These are phyloP conservation scores for Sporothrix pseudoabietina DNA, from an alignment of 2,329 filamentous ascomycete species.

Conservation along the genomic window DNA sequence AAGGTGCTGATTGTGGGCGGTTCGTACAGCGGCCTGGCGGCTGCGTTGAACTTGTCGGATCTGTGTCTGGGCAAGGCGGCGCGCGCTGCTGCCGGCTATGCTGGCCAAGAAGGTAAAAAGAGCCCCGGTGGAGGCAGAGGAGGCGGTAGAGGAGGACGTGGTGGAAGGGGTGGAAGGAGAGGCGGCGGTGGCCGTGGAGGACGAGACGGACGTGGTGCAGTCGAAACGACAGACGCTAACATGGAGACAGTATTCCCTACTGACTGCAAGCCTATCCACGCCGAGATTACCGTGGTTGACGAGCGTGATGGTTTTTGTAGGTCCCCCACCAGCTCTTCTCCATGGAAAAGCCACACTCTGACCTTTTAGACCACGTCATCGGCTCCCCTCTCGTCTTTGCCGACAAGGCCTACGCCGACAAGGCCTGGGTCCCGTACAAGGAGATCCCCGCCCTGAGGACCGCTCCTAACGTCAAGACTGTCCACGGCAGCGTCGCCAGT, in stretches of 20 bases:
- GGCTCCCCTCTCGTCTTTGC: conserved; percentile 73
- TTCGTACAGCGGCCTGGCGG: conserved; percentile 70
- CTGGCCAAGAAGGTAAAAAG: conserved; percentile 31
- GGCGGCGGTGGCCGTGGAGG: background rate
- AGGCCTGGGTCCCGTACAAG: conserved; percentile 70
- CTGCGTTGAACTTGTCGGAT: conserved; percentile 68
- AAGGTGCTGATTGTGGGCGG: conserved; percentile 69
- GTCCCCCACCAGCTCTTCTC: conserved; percentile 33
- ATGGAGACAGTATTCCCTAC: background rate
- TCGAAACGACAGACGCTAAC: background rate
- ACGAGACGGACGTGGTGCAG: background rate
- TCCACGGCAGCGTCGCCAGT: conserved; percentile 65
- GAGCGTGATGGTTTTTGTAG: conserved; percentile 82
- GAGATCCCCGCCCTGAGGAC: conserved; percentile 66
- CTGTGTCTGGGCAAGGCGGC: conserved; percentile 59
- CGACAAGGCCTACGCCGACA: conserved; percentile 62
- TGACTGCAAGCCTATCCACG: conserved; percentile 45
- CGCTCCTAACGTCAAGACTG: conserved; percentile 60
- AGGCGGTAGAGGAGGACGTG: background rate
- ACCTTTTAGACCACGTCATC: conserved; percentile 67
- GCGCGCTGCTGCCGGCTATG: conserved; percentile 45
- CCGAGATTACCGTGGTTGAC: conserved; percentile 74
- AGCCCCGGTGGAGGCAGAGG: background rate
- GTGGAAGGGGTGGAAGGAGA: background rate
- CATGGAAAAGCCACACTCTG: conserved; percentile 13